These are phyloP conservation scores for Ensete ventricosum DNA, from an alignment of 176 grass and related monocot species.

Conservation along the genomic window DNA sequence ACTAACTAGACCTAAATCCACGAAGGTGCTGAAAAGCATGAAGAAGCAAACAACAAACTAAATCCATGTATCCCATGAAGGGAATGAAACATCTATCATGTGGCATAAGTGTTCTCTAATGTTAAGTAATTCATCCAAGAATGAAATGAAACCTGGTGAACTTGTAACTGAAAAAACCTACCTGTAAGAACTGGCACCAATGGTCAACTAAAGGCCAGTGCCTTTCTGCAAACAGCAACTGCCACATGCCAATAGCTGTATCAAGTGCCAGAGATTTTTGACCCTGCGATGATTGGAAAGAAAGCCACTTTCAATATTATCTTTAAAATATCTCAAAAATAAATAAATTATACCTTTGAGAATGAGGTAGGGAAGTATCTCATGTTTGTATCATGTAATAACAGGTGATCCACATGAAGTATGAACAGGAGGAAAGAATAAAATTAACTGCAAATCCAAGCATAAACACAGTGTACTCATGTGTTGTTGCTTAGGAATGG, in stretches of 20 bases:
- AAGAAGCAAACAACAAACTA: not conserved
- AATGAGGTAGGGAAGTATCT: not conserved
- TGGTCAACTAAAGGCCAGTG: conserved; percentile 86
- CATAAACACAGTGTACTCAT: no score
- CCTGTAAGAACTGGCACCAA: conserved; percentile 95
- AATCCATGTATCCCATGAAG: not conserved
- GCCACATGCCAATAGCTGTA: conserved; percentile 99
- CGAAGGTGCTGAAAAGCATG: not conserved
- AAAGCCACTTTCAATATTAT: not conserved
- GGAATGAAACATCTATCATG: not conserved
- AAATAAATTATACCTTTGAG: not conserved
- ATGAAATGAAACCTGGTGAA: no score
- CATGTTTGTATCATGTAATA: no score
- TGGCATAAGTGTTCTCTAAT: no score
- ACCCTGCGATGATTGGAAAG: conserved; percentile 41
- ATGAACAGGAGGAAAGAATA: no score
- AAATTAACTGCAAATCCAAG: no score
- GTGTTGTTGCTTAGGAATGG: no score
- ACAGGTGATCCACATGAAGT: no score
- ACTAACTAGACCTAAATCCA: not conserved
- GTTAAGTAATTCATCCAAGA: no score
- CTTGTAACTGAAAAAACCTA: conserved; percentile 3
- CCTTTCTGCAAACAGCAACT: conserved; percentile 81
- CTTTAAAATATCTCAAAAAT: not conserved
- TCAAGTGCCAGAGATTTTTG: conserved; percentile 95